Base-by-base conservation (phyloP, 2,329 filamentous ascomycete species). In the Exserohilum rostratum region DNA sequence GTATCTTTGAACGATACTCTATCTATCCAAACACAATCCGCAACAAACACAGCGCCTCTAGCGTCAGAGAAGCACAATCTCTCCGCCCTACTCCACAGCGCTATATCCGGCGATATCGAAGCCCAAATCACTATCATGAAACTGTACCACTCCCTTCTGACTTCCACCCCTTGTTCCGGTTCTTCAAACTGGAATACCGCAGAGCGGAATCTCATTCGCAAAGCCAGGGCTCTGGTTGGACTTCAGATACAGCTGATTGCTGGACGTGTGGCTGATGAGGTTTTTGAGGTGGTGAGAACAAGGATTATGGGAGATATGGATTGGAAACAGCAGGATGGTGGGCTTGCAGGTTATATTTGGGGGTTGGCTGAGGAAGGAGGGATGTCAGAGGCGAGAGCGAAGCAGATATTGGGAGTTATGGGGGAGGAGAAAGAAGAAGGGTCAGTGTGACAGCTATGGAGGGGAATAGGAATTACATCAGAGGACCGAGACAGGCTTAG, bases 341-440 rank as follows among this genome's bases (percentile, higher is more conserved):
- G n/a, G n/a, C n/a, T 54, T 30, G 34, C 20, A 30, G 33, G 13
- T n/a, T 50, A 45, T 22, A 42, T 50, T 7, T 9, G 31, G 22
- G 12, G 6, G 12, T 9, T 27, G 29, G 46, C 45, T 9, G 33
- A 30, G 12, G n/a, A 20, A n/a, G 39, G 39, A 2, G 33, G 45
- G n/a, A 5, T 50, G 5, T 33, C 38, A n/a, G 18, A 17, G 46
- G 34, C 15, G 3, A 35, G 33, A 18, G 46, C 31, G 12, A 43
- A 17, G 42, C 50, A 39, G 17, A 35, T 48, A 18, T 3, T 42
- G 3, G 7, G 29, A 22, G 22, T 4, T 4, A 25, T 25, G 7
- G 22, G 22, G 22, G 22, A 25, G 22, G 22, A n/a, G n/a, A n/a
- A n/a, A n/a, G n/a, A n/a, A n/a, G n/a, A n/a, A n/a, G n/a, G n/a